These are phyloP conservation scores for Sphagnum magellanicum DNA, from an alignment of 228 moss, liverwort and hornwort species.

Conservation along the genomic window DNA sequence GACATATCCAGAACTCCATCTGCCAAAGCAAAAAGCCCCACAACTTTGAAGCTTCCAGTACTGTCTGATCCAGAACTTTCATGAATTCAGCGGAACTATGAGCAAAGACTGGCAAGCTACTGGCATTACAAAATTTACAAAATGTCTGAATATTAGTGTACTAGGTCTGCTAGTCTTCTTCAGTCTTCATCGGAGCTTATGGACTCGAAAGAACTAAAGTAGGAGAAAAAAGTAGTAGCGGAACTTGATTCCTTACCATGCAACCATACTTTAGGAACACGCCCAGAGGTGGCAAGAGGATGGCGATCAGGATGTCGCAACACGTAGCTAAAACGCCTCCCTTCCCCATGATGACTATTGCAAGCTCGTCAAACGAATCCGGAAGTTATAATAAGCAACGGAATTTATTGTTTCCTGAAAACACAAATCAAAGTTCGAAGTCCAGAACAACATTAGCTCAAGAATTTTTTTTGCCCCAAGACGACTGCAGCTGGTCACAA, in stretches of 20 bases:
- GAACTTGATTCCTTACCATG: neutral
- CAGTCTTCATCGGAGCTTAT: neutral
- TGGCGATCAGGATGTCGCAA: conserved; percentile 25
- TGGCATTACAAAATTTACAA: neutral
- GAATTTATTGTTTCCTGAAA: no score
- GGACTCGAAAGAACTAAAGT: neutral
- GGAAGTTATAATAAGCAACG: no score
- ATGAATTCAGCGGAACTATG: neutral
- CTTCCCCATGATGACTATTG: no score
- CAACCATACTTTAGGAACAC: conserved; percentile 35
- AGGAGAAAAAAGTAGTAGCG: no score
- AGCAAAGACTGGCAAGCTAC: neutral
- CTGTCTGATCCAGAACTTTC: no score
- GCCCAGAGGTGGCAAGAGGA: conserved; percentile 33
- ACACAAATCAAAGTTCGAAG: no score
- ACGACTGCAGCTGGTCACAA: no score
- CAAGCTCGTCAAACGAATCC: no score
- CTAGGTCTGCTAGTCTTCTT: neutral
- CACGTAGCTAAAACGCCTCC: conserved; percentile 6
- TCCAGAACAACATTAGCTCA: no score
- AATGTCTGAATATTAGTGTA: neutral
- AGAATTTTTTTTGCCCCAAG: no score
- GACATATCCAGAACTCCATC: conserved; percentile 75
- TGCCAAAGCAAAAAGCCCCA: conserved; percentile 6
- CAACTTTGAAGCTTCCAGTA: neutral